Evolutionary conservation across 306 rosid species (phyloP).

Genomic region (Cucurbita moschata): DNA sequence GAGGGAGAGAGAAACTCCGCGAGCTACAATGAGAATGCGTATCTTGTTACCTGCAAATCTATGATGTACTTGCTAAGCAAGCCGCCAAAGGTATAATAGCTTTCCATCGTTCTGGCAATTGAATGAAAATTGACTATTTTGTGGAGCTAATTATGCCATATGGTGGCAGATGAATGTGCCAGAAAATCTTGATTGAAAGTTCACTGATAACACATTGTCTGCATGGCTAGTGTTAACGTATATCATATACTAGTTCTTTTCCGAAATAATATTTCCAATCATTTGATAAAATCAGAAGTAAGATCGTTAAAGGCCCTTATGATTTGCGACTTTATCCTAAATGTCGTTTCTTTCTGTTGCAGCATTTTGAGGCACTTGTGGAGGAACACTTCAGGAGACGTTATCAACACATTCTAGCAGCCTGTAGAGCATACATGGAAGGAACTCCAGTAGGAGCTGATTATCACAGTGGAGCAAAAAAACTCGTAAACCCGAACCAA

Average conservation of each 20-base stretch:
- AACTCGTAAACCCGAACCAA: slow-evolving; percentile 29
- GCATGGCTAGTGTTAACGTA: neutral
- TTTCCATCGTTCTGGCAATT: neutral
- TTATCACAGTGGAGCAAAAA: slow-evolving; percentile 19
- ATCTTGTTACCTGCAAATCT: slow-evolving; percentile 74
- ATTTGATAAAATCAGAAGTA: neutral
- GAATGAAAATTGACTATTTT: neutral
- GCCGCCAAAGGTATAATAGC: slow-evolving; percentile 56
- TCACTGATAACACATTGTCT: neutral
- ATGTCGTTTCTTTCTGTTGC: slow-evolving; percentile 15
- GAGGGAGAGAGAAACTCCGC: slow-evolving; percentile 93
- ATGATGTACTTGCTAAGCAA: slow-evolving; percentile 53
- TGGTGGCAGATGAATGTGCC: neutral
- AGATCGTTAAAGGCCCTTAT: neutral
- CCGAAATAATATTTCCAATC: neutral
- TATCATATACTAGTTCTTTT: neutral
- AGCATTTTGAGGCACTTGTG: slow-evolving; percentile 80
- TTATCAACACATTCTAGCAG: slow-evolving; percentile 35
- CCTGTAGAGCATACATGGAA: slow-evolving; percentile 67
- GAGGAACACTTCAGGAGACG: slow-evolving; percentile 58
- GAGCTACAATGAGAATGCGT: slow-evolving; percentile 87
- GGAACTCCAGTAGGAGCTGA: slow-evolving; percentile 63
- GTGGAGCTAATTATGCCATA: neutral
- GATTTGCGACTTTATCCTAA: neutral
- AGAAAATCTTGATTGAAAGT: neutral